Base-by-base conservation (phyloP, 768 basidiomycete species). In the Crassisporium funariophilum region DNA sequence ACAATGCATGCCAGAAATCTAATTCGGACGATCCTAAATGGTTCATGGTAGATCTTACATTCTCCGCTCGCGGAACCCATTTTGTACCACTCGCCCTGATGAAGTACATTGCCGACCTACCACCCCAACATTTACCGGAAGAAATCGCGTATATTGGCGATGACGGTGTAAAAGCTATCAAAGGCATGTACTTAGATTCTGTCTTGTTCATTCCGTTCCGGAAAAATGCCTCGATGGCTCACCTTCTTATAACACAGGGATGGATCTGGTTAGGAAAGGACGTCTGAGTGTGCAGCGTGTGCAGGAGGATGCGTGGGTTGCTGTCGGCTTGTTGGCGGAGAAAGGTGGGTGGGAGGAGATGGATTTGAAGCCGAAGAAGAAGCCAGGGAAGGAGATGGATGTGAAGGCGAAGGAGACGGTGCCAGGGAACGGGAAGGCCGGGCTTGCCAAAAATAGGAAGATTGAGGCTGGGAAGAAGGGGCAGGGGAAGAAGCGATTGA, bases 11-110 rank as follows among this genome's bases (percentile, higher is more conserved):
- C 15, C 57, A 91, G 90, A 95, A 95, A 81, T 80, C 91, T 2
- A 76, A 91, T 46, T 57, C 82, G 57, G 74, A 76, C 3, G 73
- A 82, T 9, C 94, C 94, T 1, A 89, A 78, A 61, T 98, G 94
- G 94, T 94, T 77, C 71, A 98, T 98, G 94, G 88, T 94, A 25
- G 84, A 92, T 56, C 69, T 86, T 41, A 78, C 76, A 23, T 94
- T 95, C 63, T 56, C 66, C 12, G 70, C 78, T 5, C 81, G 88
- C 17, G 77, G 87, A 4, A 54, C 64, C 22, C 73, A 94, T 68
- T 92, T 92, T 43, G 78, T 95, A 9, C 85, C 93, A 2, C 74
- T 95, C 9, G 72, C 85, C 5, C 73, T 95, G 0, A 74, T 98
- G 34, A 82, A 84, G 19, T 69, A 74, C 40, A 78, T 95, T 29